A percentile compares a stretch with the other conserved stretches of the same genome.
These are phyloP conservation scores for Metschnikowia similis DNA, from an alignment of 805 yeast species.

Conservation along the genomic window DNA sequence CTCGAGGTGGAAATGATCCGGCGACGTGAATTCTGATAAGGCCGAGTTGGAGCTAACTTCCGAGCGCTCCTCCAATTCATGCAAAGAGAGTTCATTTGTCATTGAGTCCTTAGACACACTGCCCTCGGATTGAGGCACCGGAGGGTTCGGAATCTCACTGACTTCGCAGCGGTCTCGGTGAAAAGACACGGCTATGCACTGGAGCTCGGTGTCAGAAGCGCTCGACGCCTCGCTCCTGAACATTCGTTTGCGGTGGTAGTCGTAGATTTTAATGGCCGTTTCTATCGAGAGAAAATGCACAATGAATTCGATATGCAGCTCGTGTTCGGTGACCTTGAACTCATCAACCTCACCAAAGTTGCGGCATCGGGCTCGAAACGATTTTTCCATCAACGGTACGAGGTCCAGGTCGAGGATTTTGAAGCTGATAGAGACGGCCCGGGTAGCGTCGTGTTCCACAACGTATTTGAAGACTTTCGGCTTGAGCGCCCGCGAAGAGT, in stretches of 20 bases:
- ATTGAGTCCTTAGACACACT: not conserved
- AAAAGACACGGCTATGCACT: slow-evolving; percentile 21
- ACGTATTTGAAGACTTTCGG: slow-evolving; percentile 40
- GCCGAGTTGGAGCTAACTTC: not conserved
- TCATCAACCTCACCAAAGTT: slow-evolving; percentile 42
- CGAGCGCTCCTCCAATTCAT: not conserved
- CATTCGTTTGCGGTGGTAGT: slow-evolving; percentile 22
- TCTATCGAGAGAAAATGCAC: slow-evolving; percentile 45
- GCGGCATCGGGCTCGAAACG: slow-evolving; percentile 27
- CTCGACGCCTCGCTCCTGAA: slow-evolving; percentile 17
- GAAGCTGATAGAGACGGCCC: slow-evolving; percentile 24
- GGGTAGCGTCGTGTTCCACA: slow-evolving; percentile 35
- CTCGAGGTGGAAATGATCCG: not conserved
- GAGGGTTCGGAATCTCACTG: slow-evolving; percentile 13
- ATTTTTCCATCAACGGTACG: slow-evolving; percentile 16
- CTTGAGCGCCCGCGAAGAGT: slow-evolving; percentile 22
- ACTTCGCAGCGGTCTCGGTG: slow-evolving; percentile 37
- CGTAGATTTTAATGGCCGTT: slow-evolving; percentile 42
- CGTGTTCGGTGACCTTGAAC: slow-evolving; percentile 14
- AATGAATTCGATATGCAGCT: slow-evolving; percentile 12
- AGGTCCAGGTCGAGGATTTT: slow-evolving; percentile 9
- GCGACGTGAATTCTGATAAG: not conserved
- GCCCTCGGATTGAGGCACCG: not conserved
- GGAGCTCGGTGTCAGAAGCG: slow-evolving; percentile 13
- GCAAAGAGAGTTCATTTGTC: not conserved